Evolutionary conservation across 768 basidiomycete species (phyloP).

Genomic region (Galerina sulciceps): DNA sequence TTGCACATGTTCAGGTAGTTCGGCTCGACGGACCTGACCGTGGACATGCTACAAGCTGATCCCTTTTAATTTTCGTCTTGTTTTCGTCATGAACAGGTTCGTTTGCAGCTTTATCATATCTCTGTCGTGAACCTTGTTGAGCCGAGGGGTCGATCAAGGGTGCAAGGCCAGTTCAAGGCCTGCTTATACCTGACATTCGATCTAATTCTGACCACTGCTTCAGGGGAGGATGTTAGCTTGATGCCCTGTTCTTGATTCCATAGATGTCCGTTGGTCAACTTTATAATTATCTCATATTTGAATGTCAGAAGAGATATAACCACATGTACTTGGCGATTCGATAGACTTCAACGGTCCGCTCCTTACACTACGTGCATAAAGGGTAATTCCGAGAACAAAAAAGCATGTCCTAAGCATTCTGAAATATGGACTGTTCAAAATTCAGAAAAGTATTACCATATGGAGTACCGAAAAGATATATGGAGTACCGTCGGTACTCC

Average conservation of each 20-base stretch:
- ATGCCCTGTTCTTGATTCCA: neutral
- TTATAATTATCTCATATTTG: neutral
- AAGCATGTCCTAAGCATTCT: too few species aligned
- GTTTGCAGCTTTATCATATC: neutral
- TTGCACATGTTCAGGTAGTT: conserved; percentile 7
- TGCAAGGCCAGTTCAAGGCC: neutral
- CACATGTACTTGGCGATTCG: conserved; percentile 6
- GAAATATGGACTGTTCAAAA: too few species aligned
- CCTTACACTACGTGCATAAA: too few species aligned
- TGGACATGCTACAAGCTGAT: neutral
- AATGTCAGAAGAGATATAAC: neutral
- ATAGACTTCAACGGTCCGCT: neutral
- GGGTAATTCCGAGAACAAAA: too few species aligned
- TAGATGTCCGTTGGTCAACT: neutral
- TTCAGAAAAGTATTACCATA: too few species aligned
- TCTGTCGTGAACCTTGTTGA: neutral
- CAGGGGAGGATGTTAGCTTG: neutral
- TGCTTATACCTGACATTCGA: neutral
- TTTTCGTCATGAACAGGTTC: neutral
- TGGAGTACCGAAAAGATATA: too few species aligned
- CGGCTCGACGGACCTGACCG: conserved; percentile 4
- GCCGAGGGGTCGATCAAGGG: neutral
- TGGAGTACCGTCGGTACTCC: too few species aligned
- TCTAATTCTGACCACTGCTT: neutral
- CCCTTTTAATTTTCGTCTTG: too few species aligned